These are phyloP conservation scores for Fraxinus dipetala DNA, from an alignment of 305 asterid genomes.

Conservation along the genomic window DNA sequence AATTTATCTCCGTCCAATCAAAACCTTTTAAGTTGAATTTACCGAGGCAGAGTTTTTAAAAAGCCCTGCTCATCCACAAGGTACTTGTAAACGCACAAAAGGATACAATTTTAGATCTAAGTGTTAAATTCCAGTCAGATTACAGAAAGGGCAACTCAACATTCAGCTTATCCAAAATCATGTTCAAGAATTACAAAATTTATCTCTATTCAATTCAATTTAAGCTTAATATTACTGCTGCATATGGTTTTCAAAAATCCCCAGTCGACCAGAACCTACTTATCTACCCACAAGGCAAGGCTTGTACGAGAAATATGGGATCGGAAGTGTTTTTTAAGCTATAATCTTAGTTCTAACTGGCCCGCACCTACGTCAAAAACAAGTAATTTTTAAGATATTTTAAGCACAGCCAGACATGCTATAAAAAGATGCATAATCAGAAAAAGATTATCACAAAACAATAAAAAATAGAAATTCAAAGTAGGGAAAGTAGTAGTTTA, in stretches of 20 bases:
- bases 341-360: not conserved
- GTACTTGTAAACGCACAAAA: not conserved
- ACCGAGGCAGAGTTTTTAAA: not conserved
- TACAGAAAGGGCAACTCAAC: not conserved
- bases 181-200: not conserved
- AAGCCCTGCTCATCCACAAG: not conserved
- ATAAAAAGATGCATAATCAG: not conserved
- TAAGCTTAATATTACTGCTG: not conserved
- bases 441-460: not conserved
- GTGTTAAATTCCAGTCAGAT: not conserved
- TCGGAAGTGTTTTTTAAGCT: not conserved
- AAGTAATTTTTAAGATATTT: not conserved
- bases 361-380: not conserved
- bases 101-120: not conserved
- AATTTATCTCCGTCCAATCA: not conserved
- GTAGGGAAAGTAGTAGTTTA: slow-evolving; percentile 20
- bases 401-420: not conserved
- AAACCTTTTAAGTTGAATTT: not conserved
- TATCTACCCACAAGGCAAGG: not conserved
- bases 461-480: not conserved
- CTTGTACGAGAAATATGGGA: not conserved
- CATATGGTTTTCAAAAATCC: not conserved
- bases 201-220: not conserved
- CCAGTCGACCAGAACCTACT: not conserved
- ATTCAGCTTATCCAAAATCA: not conserved